Evolutionary conservation across 495 filamentous ascomycete species (phyloP).

Genomic region (Stereocaulon alpinum): DNA sequence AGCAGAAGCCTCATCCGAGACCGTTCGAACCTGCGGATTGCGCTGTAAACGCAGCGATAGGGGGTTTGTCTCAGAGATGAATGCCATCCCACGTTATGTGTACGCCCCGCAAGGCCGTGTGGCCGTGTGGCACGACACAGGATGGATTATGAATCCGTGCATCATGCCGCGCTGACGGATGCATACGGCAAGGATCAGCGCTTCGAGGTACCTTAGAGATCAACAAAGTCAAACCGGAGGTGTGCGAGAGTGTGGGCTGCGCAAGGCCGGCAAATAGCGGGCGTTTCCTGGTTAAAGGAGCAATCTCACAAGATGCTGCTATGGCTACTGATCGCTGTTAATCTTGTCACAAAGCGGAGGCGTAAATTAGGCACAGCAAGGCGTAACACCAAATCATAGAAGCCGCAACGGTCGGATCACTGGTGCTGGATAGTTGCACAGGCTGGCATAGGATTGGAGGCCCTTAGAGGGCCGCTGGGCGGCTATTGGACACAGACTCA

Average conservation of each 20-base stretch:
- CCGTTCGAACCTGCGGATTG: too few species aligned
- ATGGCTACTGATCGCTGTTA: not conserved
- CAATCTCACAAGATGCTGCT: slow-evolving; percentile 1
- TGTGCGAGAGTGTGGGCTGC: not conserved
- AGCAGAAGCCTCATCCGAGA: too few species aligned
- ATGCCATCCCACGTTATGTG: too few species aligned
- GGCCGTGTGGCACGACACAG: not conserved
- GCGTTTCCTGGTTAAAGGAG: not conserved
- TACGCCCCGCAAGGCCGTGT: too few species aligned
- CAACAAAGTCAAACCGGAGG: slow-evolving; percentile 1
- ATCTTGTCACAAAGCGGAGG: slow-evolving; percentile 4
- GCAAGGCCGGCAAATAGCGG: not conserved
- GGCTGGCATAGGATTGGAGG: slow-evolving; percentile 3
- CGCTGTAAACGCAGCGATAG: too few species aligned
- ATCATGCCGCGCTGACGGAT: not conserved
- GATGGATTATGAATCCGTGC: slow-evolving; percentile 8
- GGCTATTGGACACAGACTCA: slow-evolving; percentile 1
- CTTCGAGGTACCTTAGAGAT: not conserved
- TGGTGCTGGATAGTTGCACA: slow-evolving; percentile 1
- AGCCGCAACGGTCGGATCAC: slow-evolving; percentile 11
- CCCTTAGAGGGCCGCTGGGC: not conserved
- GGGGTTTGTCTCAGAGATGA: too few species aligned
- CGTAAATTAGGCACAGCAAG: slow-evolving; percentile 2
- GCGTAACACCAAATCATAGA: slow-evolving; percentile 6
- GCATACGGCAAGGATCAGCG: slow-evolving; percentile 11